These are phyloP conservation scores for Dactylellina parvicollis DNA, from an alignment of 2,329 filamentous ascomycete genomes.

Conservation along the genomic window DNA sequence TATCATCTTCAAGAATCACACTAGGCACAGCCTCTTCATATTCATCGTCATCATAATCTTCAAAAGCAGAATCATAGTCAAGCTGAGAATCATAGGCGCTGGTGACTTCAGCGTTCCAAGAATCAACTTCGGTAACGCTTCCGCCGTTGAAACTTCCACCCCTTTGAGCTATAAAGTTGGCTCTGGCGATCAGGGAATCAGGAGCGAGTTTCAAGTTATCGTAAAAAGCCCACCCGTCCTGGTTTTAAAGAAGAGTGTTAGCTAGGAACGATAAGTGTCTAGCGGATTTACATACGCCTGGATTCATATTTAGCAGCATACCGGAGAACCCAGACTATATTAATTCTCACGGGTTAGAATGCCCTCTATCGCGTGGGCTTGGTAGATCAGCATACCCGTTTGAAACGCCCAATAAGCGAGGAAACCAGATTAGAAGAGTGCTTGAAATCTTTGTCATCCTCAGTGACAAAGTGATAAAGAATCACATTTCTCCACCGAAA, in stretches of 20 bases:
- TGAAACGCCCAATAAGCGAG: neutral
- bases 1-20: neutral
- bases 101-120: neutral
- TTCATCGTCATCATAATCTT: neutral
- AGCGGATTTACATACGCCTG: slow-evolving; percentile 15
- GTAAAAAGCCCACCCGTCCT: slow-evolving; percentile 22
- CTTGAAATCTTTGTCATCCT: neutral
- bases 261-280: neutral
- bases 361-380: neutral
- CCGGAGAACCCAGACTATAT: neutral
- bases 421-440: slow-evolving; percentile 4
- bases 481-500: slow-evolving; percentile 5
- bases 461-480: slow-evolving; percentile 18
- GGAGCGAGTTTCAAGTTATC: neutral
- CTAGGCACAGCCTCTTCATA: neutral
- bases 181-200: slow-evolving; percentile 4
- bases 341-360: neutral
- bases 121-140: slow-evolving; percentile 4
- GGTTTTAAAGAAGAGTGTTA: neutral
- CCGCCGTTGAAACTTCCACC: slow-evolving; percentile 1
- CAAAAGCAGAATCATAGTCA: slow-evolving; percentile 6
- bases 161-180: slow-evolving; percentile 21
- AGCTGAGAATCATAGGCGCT: slow-evolving; percentile 13
- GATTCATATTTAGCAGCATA: neutral
- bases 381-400: neutral